Percentiles rank a stretch among this genome's conserved stretches.
Conservation (phyloP, 2,329 filamentous ascomycete species). For the Huntiella moniliformis region DNA sequence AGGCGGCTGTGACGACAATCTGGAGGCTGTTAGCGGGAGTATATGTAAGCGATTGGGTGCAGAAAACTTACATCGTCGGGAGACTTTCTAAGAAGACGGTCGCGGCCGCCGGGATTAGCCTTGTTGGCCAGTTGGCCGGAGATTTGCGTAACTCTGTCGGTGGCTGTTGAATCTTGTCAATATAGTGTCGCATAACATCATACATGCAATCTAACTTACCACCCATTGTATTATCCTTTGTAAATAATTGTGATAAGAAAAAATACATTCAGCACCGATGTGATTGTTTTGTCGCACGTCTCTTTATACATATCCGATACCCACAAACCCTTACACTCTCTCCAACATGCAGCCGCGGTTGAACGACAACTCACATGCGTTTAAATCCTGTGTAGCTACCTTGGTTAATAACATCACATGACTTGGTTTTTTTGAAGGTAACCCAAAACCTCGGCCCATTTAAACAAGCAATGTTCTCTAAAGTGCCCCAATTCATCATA, state of each 20-base stretch:
- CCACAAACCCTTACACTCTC: no score
- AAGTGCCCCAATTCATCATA: no score
- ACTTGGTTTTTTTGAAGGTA: no score
- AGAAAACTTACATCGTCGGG: slow-evolving; percentile 40
- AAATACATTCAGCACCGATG: no score
- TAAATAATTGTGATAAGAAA: neutral
- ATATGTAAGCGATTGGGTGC: slow-evolving; percentile 2
- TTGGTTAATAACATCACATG: no score
- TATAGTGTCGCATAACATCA: neutral
- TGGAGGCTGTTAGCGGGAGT: slow-evolving; percentile 18
- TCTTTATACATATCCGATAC: no score
- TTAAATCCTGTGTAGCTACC: no score
- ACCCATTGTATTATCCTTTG: slow-evolving; percentile 10
- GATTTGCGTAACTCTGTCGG: slow-evolving; percentile 40
- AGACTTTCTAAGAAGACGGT: slow-evolving; percentile 44
- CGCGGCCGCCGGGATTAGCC: slow-evolving; percentile 31
- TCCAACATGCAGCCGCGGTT: no score
- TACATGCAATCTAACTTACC: slow-evolving; percentile 1
- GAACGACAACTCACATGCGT: no score
- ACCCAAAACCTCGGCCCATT: no score
- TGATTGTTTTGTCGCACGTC: no score
- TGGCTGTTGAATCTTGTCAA: slow-evolving; percentile 20
- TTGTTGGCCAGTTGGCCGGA: slow-evolving; percentile 45
- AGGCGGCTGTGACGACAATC: slow-evolving; percentile 81
- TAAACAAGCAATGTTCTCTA: no score